Conservation (phyloP, 345 rosid genomes). For the Aethionema arabicum region DNA sequence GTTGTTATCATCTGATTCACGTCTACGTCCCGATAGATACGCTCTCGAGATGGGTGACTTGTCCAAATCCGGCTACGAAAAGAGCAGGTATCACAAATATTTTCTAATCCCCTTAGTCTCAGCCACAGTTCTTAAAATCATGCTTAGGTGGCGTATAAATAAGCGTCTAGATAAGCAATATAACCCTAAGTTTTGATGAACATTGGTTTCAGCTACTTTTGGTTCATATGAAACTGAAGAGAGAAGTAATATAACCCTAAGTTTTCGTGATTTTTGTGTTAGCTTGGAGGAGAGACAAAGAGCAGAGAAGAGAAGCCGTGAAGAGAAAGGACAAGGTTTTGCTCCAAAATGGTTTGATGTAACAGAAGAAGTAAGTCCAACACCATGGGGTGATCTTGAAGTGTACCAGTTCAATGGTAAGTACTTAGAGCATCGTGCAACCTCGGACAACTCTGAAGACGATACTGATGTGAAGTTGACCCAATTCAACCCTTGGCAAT, state of each 20-base stretch:
- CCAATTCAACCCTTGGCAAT: conserved; percentile 74
- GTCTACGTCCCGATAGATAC: conserved; percentile 74
- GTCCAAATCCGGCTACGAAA: conserved; percentile 62
- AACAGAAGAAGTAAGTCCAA: conserved; percentile 51
- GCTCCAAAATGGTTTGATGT: conserved; percentile 67
- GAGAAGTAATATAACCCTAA: background rate
- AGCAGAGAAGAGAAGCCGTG: conserved; percentile 63
- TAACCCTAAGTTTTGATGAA: no score
- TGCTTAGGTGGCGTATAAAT: no score
- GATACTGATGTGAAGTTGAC: conserved; percentile 36
- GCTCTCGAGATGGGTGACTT: conserved; percentile 70
- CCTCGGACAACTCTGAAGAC: conserved; percentile 41
- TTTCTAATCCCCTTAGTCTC: background rate
- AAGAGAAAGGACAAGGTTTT: conserved; percentile 52
- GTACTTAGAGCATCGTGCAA: conserved; percentile 48
- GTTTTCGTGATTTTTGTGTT: conserved; percentile 1
- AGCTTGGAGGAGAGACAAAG: conserved; percentile 58
- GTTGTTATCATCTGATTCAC: conserved; percentile 71
- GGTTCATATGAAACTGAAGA: no score
- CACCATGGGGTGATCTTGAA: conserved; percentile 83
- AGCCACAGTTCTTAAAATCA: no score
- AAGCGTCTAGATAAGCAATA: no score
- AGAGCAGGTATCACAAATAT: conserved; percentile 50
- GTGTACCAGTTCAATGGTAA: conserved; percentile 69
- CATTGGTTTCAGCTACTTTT: no score